Evolutionary conservation across 352 stramenopile species (phyloP), one percentile per base, ranked within the genome.

Genomic region (Pythium vanterpoolii): DNA sequence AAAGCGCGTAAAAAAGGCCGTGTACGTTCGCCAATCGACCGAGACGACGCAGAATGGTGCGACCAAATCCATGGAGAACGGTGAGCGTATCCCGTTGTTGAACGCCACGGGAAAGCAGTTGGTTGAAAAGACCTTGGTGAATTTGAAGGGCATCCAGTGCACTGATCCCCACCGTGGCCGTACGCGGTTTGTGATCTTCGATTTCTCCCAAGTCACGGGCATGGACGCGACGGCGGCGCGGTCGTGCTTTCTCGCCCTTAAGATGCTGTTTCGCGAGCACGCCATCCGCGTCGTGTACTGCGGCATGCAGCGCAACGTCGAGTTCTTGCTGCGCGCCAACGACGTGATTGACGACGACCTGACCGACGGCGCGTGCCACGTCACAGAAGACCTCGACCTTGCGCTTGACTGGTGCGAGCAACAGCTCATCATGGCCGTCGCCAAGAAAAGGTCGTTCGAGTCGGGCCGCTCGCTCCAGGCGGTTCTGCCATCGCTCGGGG

Each of bases 141-240:
- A 83, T 31, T 62, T 88, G 5, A 72, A 85, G 33, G 73, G 74
- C 14, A 36, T 74, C 6, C 28, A 56, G 10, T 79, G 70, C 42
- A 39, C n/a, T 27, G 73, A 85, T 40, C 46, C 19, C 23, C 57
- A 68, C 16, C 63, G 66, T 21, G 56, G 39, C n/a, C 59, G 60
- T n/a, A 89, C 78, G 19, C 76, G 64, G 33, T 90, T 84, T 68
- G 66, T 92, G 49, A 74, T 95, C 31, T 69, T 95, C 27, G 83
- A 94, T 56, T 93, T 95, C 53, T 73, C 76, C 18, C 69, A 73
- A 46, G 84, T 94, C n/a, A 91, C 69, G 4, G 84, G 85, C 1
- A 74, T 95, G 62, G 85, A 95, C 56, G 80, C 82, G 11, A 95
- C 85, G 4, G 83, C 85, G 16, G 78, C 82, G 2, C 64, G 83